These are phyloP conservation scores for Melastoma candidum DNA, from an alignment of 441 rosid genomes.

Conservation along the genomic window DNA sequence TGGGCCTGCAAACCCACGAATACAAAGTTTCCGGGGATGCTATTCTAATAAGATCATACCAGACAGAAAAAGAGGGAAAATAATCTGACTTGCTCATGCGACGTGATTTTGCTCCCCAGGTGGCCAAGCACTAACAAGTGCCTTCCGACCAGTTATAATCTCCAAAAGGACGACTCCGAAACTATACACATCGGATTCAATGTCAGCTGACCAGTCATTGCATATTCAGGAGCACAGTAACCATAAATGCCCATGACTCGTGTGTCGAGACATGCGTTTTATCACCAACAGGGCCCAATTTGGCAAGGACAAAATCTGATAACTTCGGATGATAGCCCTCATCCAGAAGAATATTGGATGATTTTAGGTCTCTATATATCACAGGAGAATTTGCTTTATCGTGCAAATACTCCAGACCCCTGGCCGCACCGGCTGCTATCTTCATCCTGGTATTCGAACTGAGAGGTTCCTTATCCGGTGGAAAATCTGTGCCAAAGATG, in stretches of 20 bases:
- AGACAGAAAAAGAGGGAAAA: not conserved
- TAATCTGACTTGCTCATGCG: conserved; percentile 67
- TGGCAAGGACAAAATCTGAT: conserved; percentile 95
- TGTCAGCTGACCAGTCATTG: conserved; percentile 97
- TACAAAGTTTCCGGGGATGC: not conserved
- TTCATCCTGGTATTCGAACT: conserved; percentile 97
- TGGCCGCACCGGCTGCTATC: conserved; percentile 98
- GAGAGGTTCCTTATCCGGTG: conserved; percentile 73
- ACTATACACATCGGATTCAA: conserved; percentile 91
- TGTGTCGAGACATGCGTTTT: conserved; percentile 82
- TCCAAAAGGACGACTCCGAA: conserved; percentile 98
- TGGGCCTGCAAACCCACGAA: conserved; percentile 52
- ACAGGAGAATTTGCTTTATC: conserved; percentile 97
- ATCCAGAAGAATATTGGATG: conserved; percentile 91
- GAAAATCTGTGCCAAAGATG: conserved; percentile 47
- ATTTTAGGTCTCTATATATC: conserved; percentile 86
- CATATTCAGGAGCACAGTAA: conserved; percentile 98
- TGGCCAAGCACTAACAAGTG: conserved; percentile 69
- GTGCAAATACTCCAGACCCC: conserved; percentile 92
- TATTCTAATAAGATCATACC: not conserved
- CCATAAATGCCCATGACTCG: conserved; percentile 99
- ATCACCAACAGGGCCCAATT: conserved; percentile 96
- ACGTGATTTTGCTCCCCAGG: conserved; percentile 95
- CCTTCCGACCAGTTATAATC: conserved; percentile 95
- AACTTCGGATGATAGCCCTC: conserved; percentile 86